These are phyloP conservation scores for Peronospora tabacina DNA, from an alignment of 352 stramenopile genomes.

Conservation along the genomic window DNA sequence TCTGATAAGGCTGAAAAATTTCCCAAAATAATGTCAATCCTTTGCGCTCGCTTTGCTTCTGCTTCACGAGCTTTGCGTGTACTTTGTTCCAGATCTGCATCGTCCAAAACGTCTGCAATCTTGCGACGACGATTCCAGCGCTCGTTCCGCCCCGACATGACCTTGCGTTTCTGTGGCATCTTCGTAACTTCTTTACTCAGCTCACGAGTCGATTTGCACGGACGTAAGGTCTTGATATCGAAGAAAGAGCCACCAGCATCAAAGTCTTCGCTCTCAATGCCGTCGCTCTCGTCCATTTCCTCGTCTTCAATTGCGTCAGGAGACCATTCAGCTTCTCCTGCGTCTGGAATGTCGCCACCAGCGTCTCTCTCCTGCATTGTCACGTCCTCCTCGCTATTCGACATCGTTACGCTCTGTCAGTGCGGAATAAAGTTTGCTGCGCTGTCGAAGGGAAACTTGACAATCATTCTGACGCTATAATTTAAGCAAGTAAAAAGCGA, in stretches of 20 bases:
- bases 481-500: not conserved
- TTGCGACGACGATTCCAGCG: slow-evolving; percentile 48
- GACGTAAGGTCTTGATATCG: not conserved
- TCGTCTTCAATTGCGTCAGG: slow-evolving; percentile 6
- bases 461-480: slow-evolving; percentile 24
- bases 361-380: not conserved
- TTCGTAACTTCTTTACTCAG: slow-evolving; percentile 2
- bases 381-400: slow-evolving; percentile 10
- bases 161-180: slow-evolving; percentile 28
- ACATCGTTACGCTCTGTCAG: slow-evolving; percentile 8
- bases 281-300: not conserved
- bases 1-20: slow-evolving; percentile 30
- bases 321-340: slow-evolving; percentile 38
- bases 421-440: slow-evolving; percentile 18
- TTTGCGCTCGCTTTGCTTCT: slow-evolving; percentile 44
- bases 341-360: slow-evolving; percentile 2
- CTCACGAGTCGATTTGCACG: not conserved
- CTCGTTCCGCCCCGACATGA: slow-evolving; percentile 16
- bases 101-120: slow-evolving; percentile 55
- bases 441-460: slow-evolving; percentile 15
- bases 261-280: not conserved
- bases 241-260: slow-evolving; percentile 10
- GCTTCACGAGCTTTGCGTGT: slow-evolving; percentile 53
- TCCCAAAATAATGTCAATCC: slow-evolving; percentile 31
- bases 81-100: slow-evolving; percentile 59